Percentiles rank a stretch among this genome's conserved stretches.
Evolutionary conservation across 1,284 basidiomycete species (phyloP).

Genomic region (Cyathus pygmaeus): DNA sequence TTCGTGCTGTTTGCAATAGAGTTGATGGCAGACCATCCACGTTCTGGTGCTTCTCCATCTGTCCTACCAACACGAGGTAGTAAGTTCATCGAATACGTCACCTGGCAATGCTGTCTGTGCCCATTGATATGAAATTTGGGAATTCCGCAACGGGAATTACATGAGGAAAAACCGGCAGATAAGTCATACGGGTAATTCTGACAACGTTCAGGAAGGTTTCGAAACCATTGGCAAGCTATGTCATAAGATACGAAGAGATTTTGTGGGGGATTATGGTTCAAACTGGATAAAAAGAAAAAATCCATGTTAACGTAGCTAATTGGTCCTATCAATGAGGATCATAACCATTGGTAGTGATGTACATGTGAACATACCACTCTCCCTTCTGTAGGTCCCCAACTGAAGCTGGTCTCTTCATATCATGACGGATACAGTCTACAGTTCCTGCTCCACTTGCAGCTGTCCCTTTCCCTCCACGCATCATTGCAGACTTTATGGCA

Average conservation of each 20-base stretch:
- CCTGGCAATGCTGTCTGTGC: constrained; percentile 24
- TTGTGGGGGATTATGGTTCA: neutral
- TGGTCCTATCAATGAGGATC: neutral
- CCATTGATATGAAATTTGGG: constrained; percentile 31
- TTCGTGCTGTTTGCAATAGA: constrained; percentile 23
- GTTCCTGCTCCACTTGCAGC: constrained; percentile 38
- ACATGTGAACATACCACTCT: constrained; percentile 31
- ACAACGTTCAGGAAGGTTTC: constrained; percentile 11
- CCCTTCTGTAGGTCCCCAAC: constrained; percentile 45
- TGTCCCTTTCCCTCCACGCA: constrained; percentile 23
- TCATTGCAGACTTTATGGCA: constrained; percentile 32
- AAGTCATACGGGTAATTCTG: neutral
- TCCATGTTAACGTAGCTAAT: constrained; percentile 32
- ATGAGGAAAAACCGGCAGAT: neutral
- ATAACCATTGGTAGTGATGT: neutral
- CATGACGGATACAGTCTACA: constrained; percentile 40
- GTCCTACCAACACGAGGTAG: constrained; percentile 24
- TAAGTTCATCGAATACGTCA: constrained; percentile 31
- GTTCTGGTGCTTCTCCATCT: constrained; percentile 39
- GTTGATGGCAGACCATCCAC: constrained; percentile 36
- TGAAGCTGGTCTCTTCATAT: constrained; percentile 29
- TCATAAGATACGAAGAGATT: constrained; percentile 31
- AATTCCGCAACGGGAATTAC: constrained; percentile 10
- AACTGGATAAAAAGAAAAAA: constrained; percentile 23
- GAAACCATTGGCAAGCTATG: constrained; percentile 43